phyloP scores from a whole-genome alignment of 208 protist genomes.

The Trypanosoma cruzi region DNA sequence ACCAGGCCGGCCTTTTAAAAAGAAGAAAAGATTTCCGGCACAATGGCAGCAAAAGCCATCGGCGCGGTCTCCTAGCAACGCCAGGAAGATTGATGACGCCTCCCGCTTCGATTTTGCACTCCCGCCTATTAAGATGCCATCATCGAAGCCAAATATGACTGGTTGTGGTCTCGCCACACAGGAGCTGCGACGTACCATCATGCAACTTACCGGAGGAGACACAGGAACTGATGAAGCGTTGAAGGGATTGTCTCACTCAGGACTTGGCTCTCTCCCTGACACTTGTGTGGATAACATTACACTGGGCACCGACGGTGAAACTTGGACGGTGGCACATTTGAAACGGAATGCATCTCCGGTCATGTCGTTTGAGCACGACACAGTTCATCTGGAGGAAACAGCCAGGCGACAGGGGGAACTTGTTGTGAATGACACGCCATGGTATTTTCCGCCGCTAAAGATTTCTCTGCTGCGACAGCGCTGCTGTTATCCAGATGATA shows the following conservation, averaged over 20 bases:
- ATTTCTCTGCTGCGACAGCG: conserved; percentile 1
- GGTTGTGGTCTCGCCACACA: conserved; percentile 10
- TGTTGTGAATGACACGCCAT: conserved; percentile 1
- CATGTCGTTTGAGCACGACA: not conserved
- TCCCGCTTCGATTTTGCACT: not conserved
- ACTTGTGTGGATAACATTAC: conserved; percentile 5
- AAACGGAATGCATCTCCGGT: not conserved
- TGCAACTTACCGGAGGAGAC: conserved; percentile 5
- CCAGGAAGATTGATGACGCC: not conserved
- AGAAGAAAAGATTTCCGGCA: not conserved
- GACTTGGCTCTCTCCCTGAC: not conserved
- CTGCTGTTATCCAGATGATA: conserved; percentile 14
- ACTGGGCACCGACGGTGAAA: not conserved
- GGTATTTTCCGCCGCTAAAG: conserved; percentile 21
- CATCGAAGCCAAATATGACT: not conserved
- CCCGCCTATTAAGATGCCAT: not conserved
- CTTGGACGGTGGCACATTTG: not conserved
- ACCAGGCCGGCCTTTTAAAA: not conserved
- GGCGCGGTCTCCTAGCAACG: not conserved
- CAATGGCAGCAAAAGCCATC: not conserved
- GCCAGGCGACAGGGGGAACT: not conserved
- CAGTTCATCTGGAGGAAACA: not conserved
- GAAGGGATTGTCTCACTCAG: not conserved
- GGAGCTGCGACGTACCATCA: conserved; percentile 18
- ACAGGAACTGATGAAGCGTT: not conserved